phyloP scores from a whole-genome alignment of 257 asterid species.

The Nicotiana sylvestris region DNA sequence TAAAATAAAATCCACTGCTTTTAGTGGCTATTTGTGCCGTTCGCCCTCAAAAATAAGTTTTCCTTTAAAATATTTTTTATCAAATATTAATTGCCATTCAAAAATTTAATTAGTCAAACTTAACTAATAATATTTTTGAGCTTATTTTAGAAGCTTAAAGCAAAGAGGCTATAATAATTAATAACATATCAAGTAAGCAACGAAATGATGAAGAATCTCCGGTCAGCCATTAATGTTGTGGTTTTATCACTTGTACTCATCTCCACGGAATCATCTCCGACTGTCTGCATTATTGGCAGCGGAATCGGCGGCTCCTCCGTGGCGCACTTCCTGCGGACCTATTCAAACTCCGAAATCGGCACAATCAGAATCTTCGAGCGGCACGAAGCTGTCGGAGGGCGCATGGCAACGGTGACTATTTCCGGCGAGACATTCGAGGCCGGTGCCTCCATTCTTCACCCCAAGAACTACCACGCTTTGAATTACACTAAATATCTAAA shows the following conservation, averaged over 20 bases:
- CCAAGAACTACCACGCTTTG: constrained; percentile 73
- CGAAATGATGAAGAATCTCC: background rate
- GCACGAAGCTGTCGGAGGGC: constrained; percentile 68
- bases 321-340: constrained; percentile 87
- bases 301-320: constrained; percentile 98
- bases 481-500: constrained; percentile 50
- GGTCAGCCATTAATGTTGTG: background rate
- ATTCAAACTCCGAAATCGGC: constrained; percentile 44
- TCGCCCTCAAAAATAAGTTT: too few relatives aligned
- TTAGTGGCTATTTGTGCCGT: too few relatives aligned
- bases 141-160: too few relatives aligned
- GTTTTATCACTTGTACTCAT: background rate
- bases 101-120: too few relatives aligned
- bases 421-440: constrained; percentile 87
- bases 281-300: constrained; percentile 88
- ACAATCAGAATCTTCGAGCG: constrained; percentile 65
- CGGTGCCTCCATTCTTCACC: constrained; percentile 90
- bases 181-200: background rate
- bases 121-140: too few relatives aligned
- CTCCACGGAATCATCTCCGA: background rate
- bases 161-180: background rate
- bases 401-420: constrained; percentile 83
- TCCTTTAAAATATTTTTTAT: too few relatives aligned
- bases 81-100: too few relatives aligned
- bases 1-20: too few relatives aligned